Percentiles rank a stretch among this genome's conserved stretches.
Conservation (phyloP, 2,329 filamentous ascomycete species). For the Fusarium scirpi region DNA sequence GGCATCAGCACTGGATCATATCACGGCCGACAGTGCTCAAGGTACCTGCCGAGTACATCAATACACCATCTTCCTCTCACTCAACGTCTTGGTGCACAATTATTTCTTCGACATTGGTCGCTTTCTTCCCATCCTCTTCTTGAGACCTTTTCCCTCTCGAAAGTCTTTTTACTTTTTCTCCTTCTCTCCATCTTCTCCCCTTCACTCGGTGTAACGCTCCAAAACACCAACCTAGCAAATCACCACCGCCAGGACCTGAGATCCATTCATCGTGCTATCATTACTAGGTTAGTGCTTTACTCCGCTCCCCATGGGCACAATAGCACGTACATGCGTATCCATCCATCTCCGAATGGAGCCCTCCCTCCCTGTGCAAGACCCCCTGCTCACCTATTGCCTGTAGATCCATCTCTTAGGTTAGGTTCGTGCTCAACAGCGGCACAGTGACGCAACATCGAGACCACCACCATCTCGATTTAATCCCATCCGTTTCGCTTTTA, state of each 20-base stretch:
- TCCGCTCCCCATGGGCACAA: conserved; percentile 34
- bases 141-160: conserved; percentile 11
- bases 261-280: conserved; percentile 22
- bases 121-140: conserved; percentile 19
- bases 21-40: conserved; percentile 14
- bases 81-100: conserved; percentile 22
- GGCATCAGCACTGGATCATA: conserved; percentile 28
- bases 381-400: conserved; percentile 34
- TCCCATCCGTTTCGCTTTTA: conserved; percentile 39
- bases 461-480: conserved; percentile 43
- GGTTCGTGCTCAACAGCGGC: conserved; percentile 42
- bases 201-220: conserved; percentile 10
- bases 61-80: conserved; percentile 28
- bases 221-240: conserved; percentile 24
- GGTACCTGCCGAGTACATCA: conserved; percentile 39
- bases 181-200: conserved; percentile 12
- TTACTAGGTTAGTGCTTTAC: conserved; percentile 27
- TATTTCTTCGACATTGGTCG: neutral
- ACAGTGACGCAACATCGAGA: conserved; percentile 47
- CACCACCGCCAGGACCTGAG: conserved; percentile 22
- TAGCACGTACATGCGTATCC: conserved; percentile 4
- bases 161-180: neutral
- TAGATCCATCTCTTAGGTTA: conserved; percentile 43
- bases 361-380: conserved; percentile 34
- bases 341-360: conserved; percentile 26